Evolutionary conservation across 2,329 filamentous ascomycete genomes (phyloP), one percentile per base, ranked within the genome.

Genomic region (Trichophaea hybrida): DNA sequence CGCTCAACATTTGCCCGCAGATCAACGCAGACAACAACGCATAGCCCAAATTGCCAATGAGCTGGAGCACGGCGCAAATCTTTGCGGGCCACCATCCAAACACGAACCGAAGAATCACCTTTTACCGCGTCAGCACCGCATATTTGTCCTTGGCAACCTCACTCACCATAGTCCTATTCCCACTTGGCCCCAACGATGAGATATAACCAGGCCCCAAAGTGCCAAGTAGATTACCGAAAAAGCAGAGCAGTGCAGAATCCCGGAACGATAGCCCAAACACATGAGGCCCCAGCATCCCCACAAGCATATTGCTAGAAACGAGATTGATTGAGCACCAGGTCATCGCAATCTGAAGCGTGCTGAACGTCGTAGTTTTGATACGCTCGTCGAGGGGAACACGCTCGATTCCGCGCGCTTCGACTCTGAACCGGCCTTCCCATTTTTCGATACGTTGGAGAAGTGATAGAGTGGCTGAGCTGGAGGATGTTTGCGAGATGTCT

Each of bases 1-100:
- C 83, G 4, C 80, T 83, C 1, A 87, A 72, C 32, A 85, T 84
- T 68, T 86, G 83, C 0, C 84, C 84, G 1, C 80, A 80, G 13
- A 86, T 75, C 5, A 86, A 81, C 37, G 78, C 80, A 69, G 83
- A 79, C 61, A 86, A 80, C 68, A 84, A 72, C 15, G 75, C 74
- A 65, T 84, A 84, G 6, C 81, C 81, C 2, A 83, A 73, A 67
- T 84, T 74, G 24, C 82, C 77, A 49, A 84, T 76, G 51, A 84
- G 73, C 66, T 83, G 84, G 59, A 85, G 72, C 24, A 84, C 67
- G 12, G 82, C 80, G 37, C 83, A 76, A 6, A 85, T 70, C 69
- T 83, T 84, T 56, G 78, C 78, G 0, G 81, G 81, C 75, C 78
- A 84, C 78, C 79, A 84, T 5, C 81, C 81, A 77, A 83, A 83